phyloP scores from a whole-genome alignment of 1,284 basidiomycete genomes.

The Neonothopanus nambi region DNA sequence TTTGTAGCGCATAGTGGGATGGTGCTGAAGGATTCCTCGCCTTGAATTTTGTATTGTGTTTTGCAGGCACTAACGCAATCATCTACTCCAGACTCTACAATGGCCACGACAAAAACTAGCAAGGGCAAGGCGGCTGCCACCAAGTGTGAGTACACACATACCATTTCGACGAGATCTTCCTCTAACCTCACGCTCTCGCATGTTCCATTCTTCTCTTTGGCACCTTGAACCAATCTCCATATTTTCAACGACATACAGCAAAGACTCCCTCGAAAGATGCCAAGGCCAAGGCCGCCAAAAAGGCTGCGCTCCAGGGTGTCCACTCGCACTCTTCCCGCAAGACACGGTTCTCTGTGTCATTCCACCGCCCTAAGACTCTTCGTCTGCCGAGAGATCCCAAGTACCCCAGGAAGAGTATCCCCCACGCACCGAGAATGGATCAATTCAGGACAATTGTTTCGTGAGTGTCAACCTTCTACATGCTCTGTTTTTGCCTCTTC shows the following conservation, averaged over 20 bases:
- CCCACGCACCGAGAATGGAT: conserved; percentile 96
- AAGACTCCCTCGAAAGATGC: conserved; percentile 40
- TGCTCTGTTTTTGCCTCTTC: too few relatives aligned
- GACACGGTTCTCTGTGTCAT: conserved; percentile 84
- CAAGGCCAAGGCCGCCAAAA: conserved; percentile 95
- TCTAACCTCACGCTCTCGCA: too few relatives aligned
- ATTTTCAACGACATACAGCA: too few relatives aligned
- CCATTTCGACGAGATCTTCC: too few relatives aligned
- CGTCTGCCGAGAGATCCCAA: conserved; percentile 83
- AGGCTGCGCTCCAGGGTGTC: conserved; percentile 90
- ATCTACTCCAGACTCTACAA: too few relatives aligned
- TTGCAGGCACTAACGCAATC: too few relatives aligned
- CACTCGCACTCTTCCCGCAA: conserved; percentile 82
- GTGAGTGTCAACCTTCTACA: conserved; percentile 40
- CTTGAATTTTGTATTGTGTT: too few relatives aligned
- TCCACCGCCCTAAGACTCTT: conserved; percentile 97
- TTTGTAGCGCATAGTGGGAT: too few relatives aligned
- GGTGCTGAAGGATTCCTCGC: too few relatives aligned
- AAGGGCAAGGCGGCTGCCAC: conserved; percentile 62
- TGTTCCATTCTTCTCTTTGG: too few relatives aligned
- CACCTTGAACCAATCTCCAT: too few relatives aligned
- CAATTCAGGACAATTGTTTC: conserved; percentile 94
- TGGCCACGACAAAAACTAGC: conserved; percentile 57
- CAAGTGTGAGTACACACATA: too few relatives aligned
- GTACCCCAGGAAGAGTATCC: conserved; percentile 94